Conservation (phyloP, 1,284 basidiomycete species). For the Violaceomyces palustris region DNA sequence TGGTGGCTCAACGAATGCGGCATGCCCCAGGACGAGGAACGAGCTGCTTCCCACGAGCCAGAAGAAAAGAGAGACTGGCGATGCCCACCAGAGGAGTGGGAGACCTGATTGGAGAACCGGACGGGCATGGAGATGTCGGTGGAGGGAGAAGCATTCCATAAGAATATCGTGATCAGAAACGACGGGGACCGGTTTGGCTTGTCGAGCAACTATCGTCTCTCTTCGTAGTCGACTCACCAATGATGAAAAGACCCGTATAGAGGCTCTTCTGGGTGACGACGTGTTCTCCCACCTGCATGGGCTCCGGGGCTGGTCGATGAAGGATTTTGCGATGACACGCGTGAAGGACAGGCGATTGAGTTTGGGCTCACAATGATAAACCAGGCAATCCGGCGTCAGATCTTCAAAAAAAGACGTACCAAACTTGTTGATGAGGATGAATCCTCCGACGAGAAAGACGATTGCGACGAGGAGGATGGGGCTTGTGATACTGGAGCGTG, state of each 20-base stretch:
- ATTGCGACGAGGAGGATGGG: conserved; percentile 81
- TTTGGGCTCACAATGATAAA: no score
- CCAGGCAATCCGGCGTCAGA: no score
- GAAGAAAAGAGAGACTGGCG: conserved; percentile 48
- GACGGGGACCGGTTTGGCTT: no score
- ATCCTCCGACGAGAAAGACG: conserved; percentile 84
- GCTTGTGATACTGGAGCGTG: conserved; percentile 67
- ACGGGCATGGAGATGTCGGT: background rate
- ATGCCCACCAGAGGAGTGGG: conserved; percentile 46
- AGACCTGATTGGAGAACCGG: conserved; percentile 21
- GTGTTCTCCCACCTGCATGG: conserved; percentile 66
- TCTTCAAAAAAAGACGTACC: conserved; percentile 61
- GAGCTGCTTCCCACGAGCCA: conserved; percentile 54
- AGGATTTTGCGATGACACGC: no score
- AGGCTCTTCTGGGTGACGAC: conserved; percentile 69
- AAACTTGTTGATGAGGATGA: conserved; percentile 80
- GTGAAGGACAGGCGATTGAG: no score
- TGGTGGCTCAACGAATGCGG: conserved; percentile 76
- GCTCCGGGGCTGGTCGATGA: conserved; percentile 37
- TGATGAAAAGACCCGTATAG: conserved; percentile 58
- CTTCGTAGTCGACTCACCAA: conserved; percentile 44
- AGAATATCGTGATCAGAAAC: no score
- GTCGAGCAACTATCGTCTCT: no score
- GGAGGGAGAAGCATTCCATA: no score
- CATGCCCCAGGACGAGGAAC: conserved; percentile 65